Evolutionary conservation across 106 monocot genomes (phyloP), one percentile per base, ranked within the genome.

Genomic region (Acanthochlamys bracteata): DNA sequence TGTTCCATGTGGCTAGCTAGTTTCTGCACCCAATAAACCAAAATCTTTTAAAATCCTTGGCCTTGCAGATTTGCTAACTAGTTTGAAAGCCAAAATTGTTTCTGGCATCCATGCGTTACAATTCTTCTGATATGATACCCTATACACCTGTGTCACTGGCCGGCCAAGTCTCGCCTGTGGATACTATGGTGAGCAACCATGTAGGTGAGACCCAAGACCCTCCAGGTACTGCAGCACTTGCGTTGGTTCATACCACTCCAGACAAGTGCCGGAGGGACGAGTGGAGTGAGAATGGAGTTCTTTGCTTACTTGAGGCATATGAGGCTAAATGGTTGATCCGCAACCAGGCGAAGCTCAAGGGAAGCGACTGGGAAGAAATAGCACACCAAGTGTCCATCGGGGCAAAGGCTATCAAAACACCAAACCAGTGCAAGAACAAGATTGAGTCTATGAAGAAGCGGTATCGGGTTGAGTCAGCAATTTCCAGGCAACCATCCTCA

Each of bases 401-500:
- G 39, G 55, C 55, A 2, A 91, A 72, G 67, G 63, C 55, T 17
- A 9, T 40, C 12, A 90, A 90, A 71, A 91, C 78, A 6, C 76
- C 91, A 25, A 91, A 57, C 61, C 91, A 91, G 61, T 91, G 91
- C 86, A 91, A 91, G 86, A 91, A 91, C 86, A 91, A 91, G 76
- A 79, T 91, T 21, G 91, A 91, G 71, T 86, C 91, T 7, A 86
- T 91, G 91, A 91, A 91, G 86, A 91, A 91, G 71, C 41, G 91
- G 60, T 91, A 79, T 68, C 70, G 91, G 10, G 59, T 86, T 11
- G 91, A 91, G 71, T 76, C 83, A 0, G 72, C 75, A 24, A 39
- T 39, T 14, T 21, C 55, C 20, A 25, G 42, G 0, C 60, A 74
- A 7, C 62, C 66, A 3, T 57, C 25, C 16, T 52, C 63, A 10